phyloP scores from a whole-genome alignment of 2,329 filamentous ascomycete species.

The Botrytis porri region DNA sequence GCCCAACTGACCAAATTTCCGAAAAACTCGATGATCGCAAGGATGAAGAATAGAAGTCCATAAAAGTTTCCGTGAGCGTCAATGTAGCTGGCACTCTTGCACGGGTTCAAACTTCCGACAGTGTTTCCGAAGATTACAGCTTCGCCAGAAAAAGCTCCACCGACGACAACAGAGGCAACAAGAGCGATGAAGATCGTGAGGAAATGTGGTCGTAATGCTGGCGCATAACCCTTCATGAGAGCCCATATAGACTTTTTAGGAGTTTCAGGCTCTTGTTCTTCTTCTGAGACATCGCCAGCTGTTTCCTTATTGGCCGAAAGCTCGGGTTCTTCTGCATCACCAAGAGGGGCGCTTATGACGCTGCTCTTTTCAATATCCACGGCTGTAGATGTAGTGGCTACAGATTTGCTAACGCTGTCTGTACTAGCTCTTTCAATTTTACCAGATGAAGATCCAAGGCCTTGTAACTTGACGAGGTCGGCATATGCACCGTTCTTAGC shows the following conservation, averaged over 20 bases:
- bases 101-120: slow-evolving; percentile 50
- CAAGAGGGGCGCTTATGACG: background rate
- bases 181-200: slow-evolving; percentile 39
- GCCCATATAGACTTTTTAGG: slow-evolving; percentile 25
- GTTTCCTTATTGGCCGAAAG: slow-evolving; percentile 6
- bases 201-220: slow-evolving; percentile 20
- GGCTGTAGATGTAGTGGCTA: slow-evolving; percentile 19
- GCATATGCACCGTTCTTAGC: slow-evolving; percentile 62
- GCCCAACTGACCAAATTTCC: slow-evolving; percentile 59
- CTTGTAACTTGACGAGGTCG: slow-evolving; percentile 62
- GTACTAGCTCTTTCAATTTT: slow-evolving; percentile 25
- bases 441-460: slow-evolving; percentile 22
- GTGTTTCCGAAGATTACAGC: slow-evolving; percentile 55
- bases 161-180: slow-evolving; percentile 52
- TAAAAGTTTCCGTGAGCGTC: slow-evolving; percentile 38
- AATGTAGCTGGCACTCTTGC: slow-evolving; percentile 34
- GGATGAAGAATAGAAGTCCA: slow-evolving; percentile 47
- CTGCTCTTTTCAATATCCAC: slow-evolving; percentile 20
- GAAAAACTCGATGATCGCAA: slow-evolving; percentile 56
- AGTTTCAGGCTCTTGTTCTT: slow-evolving; percentile 23
- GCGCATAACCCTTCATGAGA: slow-evolving; percentile 20
- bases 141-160: slow-evolving; percentile 51
- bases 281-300: slow-evolving; percentile 1
- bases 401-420: slow-evolving; percentile 21
- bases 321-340: background rate